phyloP scores from a whole-genome alignment of 441 rosid species.

The Brassica hybrid region DNA sequence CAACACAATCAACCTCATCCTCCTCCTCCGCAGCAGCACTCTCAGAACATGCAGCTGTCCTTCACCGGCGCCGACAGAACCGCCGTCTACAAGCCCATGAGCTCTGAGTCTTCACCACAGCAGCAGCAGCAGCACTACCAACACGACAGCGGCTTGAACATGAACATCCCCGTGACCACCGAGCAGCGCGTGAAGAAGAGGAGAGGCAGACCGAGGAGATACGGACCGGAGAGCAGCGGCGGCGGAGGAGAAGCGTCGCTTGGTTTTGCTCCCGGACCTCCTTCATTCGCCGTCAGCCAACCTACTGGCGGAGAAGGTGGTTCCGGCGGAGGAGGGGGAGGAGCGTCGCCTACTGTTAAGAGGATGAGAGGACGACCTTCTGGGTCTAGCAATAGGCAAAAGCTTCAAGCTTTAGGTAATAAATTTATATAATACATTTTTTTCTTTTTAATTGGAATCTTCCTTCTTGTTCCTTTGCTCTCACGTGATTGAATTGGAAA shows the following conservation, averaged over 20 bases:
- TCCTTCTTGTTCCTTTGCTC: conserved; percentile 23
- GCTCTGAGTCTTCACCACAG: conserved; percentile 44
- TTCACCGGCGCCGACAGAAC: conserved; percentile 46
- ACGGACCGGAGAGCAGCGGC: conserved; percentile 62
- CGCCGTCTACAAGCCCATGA: conserved; percentile 59
- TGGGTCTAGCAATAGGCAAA: conserved; percentile 70
- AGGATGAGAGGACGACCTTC: conserved; percentile 80
- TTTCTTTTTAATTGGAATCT: conserved; percentile 17
- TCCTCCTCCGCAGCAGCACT: conserved; percentile 39
- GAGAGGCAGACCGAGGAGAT: conserved; percentile 91
- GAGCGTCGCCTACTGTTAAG: conserved; percentile 51
- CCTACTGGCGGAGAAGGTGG: conserved; percentile 35
- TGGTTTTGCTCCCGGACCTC: conserved; percentile 47
- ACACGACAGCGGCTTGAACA: conserved; percentile 41
- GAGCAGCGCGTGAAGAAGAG: conserved; percentile 62
- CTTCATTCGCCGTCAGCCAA: conserved; percentile 39
- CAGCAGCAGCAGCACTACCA: conserved; percentile 63
- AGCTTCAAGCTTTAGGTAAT: conserved; percentile 47
- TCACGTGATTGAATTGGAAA: conserved; percentile 43
- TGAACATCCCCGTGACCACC: conserved; percentile 45
- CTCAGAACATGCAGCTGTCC: conserved; percentile 75
- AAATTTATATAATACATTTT: not conserved
- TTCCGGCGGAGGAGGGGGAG: conserved; percentile 38
- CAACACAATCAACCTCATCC: not conserved
- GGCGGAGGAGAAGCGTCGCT: conserved; percentile 43